A percentile compares a stretch with the other conserved stretches of the same genome.
phyloP scores from a whole-genome alignment of 2,329 filamentous ascomycete species.

The Fusarium odoratissimum region DNA sequence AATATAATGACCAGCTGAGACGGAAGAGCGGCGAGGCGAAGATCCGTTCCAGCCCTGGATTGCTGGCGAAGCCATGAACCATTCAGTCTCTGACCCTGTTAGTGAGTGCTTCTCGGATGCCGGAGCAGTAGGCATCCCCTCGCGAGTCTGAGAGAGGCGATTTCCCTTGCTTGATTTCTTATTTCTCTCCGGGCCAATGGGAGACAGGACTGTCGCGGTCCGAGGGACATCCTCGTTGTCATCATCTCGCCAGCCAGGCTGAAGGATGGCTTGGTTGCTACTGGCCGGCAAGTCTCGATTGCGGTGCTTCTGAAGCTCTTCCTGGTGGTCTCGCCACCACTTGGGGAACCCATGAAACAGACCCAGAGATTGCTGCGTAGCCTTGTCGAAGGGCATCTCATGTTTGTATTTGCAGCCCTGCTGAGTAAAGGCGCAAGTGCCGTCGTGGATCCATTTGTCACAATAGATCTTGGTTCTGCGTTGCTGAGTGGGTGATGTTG shows the following conservation, averaged over 20 bases:
- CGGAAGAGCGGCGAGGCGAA: constrained; percentile 21
- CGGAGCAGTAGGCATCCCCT: constrained; percentile 46
- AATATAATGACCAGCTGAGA: constrained; percentile 19
- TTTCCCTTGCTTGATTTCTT: constrained; percentile 7
- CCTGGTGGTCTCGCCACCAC: constrained; percentile 69
- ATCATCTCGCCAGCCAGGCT: constrained; percentile 28
- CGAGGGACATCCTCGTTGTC: constrained; percentile 13
- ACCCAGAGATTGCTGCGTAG: constrained; percentile 76
- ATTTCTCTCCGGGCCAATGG: constrained; percentile 31
- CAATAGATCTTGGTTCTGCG: constrained; percentile 78
- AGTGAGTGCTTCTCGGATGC: constrained; percentile 46
- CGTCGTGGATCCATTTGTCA: constrained; percentile 89
- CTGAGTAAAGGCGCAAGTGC: constrained; percentile 85
- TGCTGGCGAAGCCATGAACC: constrained; percentile 15
- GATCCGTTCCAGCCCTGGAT: constrained; percentile 26
- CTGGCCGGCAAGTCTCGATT: constrained; percentile 1
- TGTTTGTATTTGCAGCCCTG: constrained; percentile 92
- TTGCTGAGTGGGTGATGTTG: constrained; percentile 50
- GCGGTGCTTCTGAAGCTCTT: constrained; percentile 53
- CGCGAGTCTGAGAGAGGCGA: constrained; percentile 24
- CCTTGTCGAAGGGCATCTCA: constrained; percentile 81
- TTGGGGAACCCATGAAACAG: constrained; percentile 72
- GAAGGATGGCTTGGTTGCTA: background rate
- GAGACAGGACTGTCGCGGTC: constrained; percentile 7
- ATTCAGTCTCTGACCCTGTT: constrained; percentile 44